These are phyloP conservation scores for Colletotrichum sp. DNA, from an alignment of 2,329 filamentous ascomycete genomes.

Conservation along the genomic window DNA sequence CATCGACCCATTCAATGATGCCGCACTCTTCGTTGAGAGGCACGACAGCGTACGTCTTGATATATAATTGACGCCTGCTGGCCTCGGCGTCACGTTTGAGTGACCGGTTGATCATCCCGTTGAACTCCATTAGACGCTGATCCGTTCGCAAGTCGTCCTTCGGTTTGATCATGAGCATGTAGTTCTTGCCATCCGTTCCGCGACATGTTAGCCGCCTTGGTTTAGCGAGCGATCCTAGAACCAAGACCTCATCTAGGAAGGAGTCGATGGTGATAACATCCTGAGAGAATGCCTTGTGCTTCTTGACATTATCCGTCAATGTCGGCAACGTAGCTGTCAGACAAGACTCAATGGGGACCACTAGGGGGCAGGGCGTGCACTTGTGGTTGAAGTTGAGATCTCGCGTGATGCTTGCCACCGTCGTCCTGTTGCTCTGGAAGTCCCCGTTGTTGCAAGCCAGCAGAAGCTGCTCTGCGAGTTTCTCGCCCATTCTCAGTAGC, in stretches of 20 bases:
- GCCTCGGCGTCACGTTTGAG: constrained; percentile 91
- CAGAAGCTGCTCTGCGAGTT: constrained; percentile 81
- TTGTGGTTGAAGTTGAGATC: constrained; percentile 87
- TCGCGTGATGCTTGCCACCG: constrained; percentile 73
- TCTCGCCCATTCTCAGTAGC: constrained; percentile 80
- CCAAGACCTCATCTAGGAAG: constrained; percentile 87
- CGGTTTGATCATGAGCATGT: constrained; percentile 93
- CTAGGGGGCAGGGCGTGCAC: constrained; percentile 80
- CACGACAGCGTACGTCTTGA: constrained; percentile 96
- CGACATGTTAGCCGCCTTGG: constrained; percentile 88
- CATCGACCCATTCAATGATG: constrained; percentile 98
- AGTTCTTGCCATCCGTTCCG: constrained; percentile 86
- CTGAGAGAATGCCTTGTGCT: constrained; percentile 85
- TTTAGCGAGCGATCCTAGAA: constrained; percentile 89
- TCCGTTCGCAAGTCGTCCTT: constrained; percentile 98
- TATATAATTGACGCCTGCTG: constrained; percentile 88
- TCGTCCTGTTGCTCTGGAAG: constrained; percentile 72
- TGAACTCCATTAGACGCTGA: constrained; percentile 99
- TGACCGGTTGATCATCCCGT: constrained; percentile 95
- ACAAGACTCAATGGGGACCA: constrained; percentile 86
- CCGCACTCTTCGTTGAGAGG: constrained; percentile 97
- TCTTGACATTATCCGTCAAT: constrained; percentile 72
- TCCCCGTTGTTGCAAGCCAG: constrained; percentile 78
- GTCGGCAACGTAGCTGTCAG: constrained; percentile 83
- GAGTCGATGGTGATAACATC: constrained; percentile 83